Base-by-base conservation (phyloP, 192 early-diverging fungal genomes). In the Phycomyces nitens region DNA sequence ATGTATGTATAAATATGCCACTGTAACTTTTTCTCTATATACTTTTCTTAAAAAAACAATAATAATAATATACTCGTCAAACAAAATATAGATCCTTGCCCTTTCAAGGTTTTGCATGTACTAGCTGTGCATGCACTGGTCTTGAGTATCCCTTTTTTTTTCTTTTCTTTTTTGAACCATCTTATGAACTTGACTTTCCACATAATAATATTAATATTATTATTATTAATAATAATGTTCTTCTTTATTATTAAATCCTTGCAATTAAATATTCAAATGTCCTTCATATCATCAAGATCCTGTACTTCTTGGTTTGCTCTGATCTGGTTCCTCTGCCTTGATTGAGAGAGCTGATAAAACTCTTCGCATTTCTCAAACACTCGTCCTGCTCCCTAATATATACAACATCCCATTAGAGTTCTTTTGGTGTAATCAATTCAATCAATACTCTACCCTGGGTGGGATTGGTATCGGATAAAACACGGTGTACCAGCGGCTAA, bases 401-500 rank as follows among this genome's bases (percentile, higher is more conserved):
- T 29, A n/a, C 20, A 60, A 44, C 9, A 0, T 18, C 5, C 3
- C 15, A 60, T 18, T 16, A 34, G 29, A 34, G 20, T 29, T 23
- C 54, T 16, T 47, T n/a, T 47, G 3, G 5, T 47, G 44, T 11
- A 47, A 47, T n/a, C 15, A 47, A 34, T 34, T 34, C 3, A 34
- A 34, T 34, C 29, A 34, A 34, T 34, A 34, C 29, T 34, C 29
- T 34, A 68, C 81, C 53, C 69, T 72, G 12, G 82, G 82, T 22
- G 76, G 76, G n/a, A 79, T 73, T 5, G 72, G 80, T 29, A 80
- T 62, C 4, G 82, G 82, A 21, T 75, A 70, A 41, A 84, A 62
- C 4, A 81, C 63, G 3, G 76, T 81, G 27, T 82, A 77, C 75
- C 80, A 80, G 21, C 80, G 73, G 41, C 81, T 82, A 65, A 23